Conservation (phyloP, 108 stramenopile genomes). For the Poteriospumella lacustris region DNA sequence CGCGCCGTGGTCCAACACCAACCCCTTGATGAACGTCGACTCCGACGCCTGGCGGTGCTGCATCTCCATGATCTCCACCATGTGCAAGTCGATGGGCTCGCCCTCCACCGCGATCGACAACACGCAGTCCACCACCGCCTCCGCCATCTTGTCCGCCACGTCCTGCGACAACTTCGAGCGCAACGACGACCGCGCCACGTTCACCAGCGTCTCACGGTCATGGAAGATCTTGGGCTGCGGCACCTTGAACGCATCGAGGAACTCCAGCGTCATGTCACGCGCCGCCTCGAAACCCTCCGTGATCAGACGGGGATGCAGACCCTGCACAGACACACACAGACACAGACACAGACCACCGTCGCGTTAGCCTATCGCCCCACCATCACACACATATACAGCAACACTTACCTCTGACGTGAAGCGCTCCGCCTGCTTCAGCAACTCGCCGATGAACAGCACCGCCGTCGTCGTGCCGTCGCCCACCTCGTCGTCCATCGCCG, state of each 20-base stretch:
- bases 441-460: slow-evolving; percentile 61
- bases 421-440: slow-evolving; percentile 89
- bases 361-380: too few relatives aligned
- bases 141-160: slow-evolving; percentile 63
- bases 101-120: slow-evolving; percentile 38
- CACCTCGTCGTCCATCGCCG: slow-evolving; percentile 66
- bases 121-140: slow-evolving; percentile 84
- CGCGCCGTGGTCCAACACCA: slow-evolving; percentile 98
- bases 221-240: slow-evolving; percentile 40
- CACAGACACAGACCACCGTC: too few relatives aligned
- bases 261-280: slow-evolving; percentile 69
- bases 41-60: slow-evolving; percentile 69
- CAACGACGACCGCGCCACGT: slow-evolving; percentile 80
- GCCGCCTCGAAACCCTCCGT: slow-evolving; percentile 94
- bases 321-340: too few relatives aligned
- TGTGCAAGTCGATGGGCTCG: slow-evolving; percentile 82
- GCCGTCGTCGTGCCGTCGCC: not conserved
- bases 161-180: slow-evolving; percentile 88
- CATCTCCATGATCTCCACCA: slow-evolving; percentile 97
- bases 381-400: too few relatives aligned
- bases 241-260: slow-evolving; percentile 73
- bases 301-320: slow-evolving; percentile 91
- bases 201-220: slow-evolving; percentile 76
- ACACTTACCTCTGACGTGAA: slow-evolving; percentile 52
- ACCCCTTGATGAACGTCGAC: slow-evolving; percentile 80